Conservation (phyloP, 176 grass and related monocot species). For the Chrysopogon serrulatus region DNA sequence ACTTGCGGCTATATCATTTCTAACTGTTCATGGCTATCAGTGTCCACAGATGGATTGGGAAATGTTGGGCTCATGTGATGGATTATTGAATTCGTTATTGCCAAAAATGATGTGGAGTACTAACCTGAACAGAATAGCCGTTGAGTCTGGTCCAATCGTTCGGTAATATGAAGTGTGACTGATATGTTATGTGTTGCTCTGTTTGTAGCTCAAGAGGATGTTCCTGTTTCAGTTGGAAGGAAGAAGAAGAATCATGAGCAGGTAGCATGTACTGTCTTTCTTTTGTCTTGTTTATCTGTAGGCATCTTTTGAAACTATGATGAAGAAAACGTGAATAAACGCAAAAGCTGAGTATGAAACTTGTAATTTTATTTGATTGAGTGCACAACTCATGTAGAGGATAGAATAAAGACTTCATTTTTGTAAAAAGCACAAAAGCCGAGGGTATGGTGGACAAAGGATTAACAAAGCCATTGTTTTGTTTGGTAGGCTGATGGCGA, state of each 20-base stretch:
- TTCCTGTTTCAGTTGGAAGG: background rate
- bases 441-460: background rate
- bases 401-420: no score
- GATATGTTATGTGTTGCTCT: background rate
- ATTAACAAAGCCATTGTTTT: background rate
- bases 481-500: background rate
- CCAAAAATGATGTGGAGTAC: background rate
- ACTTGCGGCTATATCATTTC: background rate
- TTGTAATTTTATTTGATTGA: no score
- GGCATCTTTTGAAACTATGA: background rate
- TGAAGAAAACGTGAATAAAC: background rate
- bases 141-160: background rate
- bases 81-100: background rate
- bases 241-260: slow-evolving; percentile 18
- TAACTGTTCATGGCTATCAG: background rate
- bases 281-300: background rate
- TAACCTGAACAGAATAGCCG: background rate
- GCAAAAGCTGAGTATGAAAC: background rate
- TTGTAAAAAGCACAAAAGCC: no score
- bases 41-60: background rate
- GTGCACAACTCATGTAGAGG: no score
- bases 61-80: background rate
- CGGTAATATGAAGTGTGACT: background rate
- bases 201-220: background rate
- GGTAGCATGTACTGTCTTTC: background rate